Evolutionary conservation across 1,284 basidiomycete genomes (phyloP), one percentile per base, ranked within the genome.

Genomic region (Sporisorium exsertum): DNA sequence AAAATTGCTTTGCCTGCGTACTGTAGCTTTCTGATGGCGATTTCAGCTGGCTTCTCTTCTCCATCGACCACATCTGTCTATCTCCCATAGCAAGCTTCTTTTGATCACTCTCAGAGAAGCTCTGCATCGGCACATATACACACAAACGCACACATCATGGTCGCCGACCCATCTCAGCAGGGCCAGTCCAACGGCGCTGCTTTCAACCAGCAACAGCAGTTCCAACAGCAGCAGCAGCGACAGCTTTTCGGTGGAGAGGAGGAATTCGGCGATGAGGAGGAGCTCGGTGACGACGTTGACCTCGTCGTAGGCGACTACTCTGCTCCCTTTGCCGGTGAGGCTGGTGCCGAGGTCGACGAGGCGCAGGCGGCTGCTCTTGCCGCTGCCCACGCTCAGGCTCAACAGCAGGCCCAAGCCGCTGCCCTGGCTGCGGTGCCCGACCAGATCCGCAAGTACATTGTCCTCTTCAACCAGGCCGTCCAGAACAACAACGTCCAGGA

Each of bases 401-500:
- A 78, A 51, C 72, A 72, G 53, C 81, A 81, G 56, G 78, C 80
- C 27, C 76, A 77, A 35, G 76, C 78, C 9, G 77, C 82, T 22
- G 83, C 84, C 8, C 72, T 84, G 22, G 76, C 81, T 26, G 74
- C 80, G 1, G 80, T 85, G 8, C 84, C 84, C 27, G 83, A 84
- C 62, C 81, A 73, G 47, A 83, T 85, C 40, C 77, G 81, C 49
- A 85, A 85, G 70, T 85, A 84, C 78, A 77, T 85, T 35, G 73
- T 81, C 12, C 79, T 83, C 53, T 82, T 85, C 68, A 78, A 84
- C 66, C 80, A 81, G 64, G 78, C 84, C 9, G 64, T 85, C 2
- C 75, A 78, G 65, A 83, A 81, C 72, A 82, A 80, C 64, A 78
- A 78, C 43, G 58, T 84, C 18, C 64, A 72, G 2, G 93, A 95